Percentiles rank a stretch among this genome's conserved stretches.
phyloP scores from a whole-genome alignment of 352 stramenopile species.

The Aphanomyces euteiches region DNA sequence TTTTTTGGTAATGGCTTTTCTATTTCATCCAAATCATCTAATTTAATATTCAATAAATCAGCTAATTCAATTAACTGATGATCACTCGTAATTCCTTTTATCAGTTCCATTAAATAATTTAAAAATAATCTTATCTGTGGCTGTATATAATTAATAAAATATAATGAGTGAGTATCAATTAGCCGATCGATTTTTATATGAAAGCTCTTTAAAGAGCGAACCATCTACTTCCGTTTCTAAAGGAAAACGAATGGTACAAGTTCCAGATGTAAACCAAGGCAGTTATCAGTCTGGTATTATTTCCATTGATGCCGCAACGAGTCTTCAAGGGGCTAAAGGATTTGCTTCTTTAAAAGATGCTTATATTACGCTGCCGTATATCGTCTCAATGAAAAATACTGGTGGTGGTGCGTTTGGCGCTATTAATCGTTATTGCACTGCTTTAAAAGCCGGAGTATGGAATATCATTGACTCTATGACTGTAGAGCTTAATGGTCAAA shows the following conservation, averaged over 20 bases:
- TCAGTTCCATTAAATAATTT: constrained; percentile 21
- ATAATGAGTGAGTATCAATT: constrained; percentile 26
- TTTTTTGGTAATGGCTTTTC: neutral
- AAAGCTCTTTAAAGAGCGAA: constrained; percentile 16
- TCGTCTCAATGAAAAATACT: constrained; percentile 31
- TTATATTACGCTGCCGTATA: constrained; percentile 32
- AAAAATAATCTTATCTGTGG: constrained; percentile 14
- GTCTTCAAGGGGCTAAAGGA: constrained; percentile 32
- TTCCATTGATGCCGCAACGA: constrained; percentile 31
- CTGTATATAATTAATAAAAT: neutral
- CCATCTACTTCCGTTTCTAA: neutral
- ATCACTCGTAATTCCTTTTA: constrained; percentile 20
- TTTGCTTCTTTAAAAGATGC: constrained; percentile 32
- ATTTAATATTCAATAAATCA: constrained; percentile 23
- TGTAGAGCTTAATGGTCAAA: constrained; percentile 35
- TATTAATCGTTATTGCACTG: constrained; percentile 33
- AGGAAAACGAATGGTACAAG: constrained; percentile 2
- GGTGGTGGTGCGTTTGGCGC: constrained; percentile 1
- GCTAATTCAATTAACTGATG: constrained; percentile 13
- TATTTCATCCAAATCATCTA: constrained; percentile 15
- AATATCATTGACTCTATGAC: constrained; percentile 36
- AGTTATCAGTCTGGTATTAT: constrained; percentile 31
- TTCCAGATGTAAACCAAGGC: constrained; percentile 32
- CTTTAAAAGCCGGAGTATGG: constrained; percentile 35
- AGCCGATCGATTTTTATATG: constrained; percentile 10